Conservation (phyloP, 2,329 filamentous ascomycete species). For the Hypoxylon sp. region DNA sequence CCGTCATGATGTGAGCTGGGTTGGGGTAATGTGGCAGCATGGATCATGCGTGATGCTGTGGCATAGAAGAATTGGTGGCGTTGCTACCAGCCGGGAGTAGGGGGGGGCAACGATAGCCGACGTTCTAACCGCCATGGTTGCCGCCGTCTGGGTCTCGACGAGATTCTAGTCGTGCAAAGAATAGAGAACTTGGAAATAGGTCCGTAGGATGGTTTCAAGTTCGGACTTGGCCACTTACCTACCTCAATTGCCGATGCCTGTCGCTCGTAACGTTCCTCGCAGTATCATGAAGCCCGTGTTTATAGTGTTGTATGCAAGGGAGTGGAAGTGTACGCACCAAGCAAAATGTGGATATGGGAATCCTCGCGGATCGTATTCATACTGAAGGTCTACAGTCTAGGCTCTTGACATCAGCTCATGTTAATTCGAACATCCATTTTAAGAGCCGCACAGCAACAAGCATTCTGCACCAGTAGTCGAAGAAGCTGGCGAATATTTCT, state of each 20-base stretch:
- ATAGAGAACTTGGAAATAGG: slow-evolving; percentile 23
- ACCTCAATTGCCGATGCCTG: slow-evolving; percentile 19
- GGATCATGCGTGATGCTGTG: slow-evolving; percentile 46
- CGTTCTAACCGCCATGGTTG: slow-evolving; percentile 30
- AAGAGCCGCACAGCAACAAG: slow-evolving; percentile 16
- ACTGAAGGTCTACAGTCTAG: slow-evolving; percentile 37
- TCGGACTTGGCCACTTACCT: slow-evolving; percentile 26
- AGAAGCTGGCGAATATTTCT: slow-evolving; percentile 19
- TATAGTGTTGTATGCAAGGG: slow-evolving; percentile 15
- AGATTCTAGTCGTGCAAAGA: slow-evolving; percentile 21
- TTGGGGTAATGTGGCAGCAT: slow-evolving; percentile 47
- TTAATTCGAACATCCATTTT: slow-evolving; percentile 27
- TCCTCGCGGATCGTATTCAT: slow-evolving; percentile 37
- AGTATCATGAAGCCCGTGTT: slow-evolving; percentile 17
- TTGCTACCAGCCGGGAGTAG: slow-evolving; percentile 29
- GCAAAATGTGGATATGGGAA: slow-evolving; percentile 19
- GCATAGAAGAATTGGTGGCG: slow-evolving; percentile 42
- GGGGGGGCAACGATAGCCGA: slow-evolving; percentile 27
- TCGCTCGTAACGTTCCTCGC: slow-evolving; percentile 28
- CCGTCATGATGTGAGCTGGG: slow-evolving; percentile 45
- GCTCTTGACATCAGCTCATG: slow-evolving; percentile 23
- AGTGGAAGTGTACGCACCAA: slow-evolving; percentile 19
- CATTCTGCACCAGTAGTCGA: slow-evolving; percentile 17
- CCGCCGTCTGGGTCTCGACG: slow-evolving; percentile 24
- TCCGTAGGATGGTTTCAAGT: slow-evolving; percentile 14